Conservation (phyloP, 495 filamentous ascomycete genomes). For the Jackrogersella multiformis region DNA sequence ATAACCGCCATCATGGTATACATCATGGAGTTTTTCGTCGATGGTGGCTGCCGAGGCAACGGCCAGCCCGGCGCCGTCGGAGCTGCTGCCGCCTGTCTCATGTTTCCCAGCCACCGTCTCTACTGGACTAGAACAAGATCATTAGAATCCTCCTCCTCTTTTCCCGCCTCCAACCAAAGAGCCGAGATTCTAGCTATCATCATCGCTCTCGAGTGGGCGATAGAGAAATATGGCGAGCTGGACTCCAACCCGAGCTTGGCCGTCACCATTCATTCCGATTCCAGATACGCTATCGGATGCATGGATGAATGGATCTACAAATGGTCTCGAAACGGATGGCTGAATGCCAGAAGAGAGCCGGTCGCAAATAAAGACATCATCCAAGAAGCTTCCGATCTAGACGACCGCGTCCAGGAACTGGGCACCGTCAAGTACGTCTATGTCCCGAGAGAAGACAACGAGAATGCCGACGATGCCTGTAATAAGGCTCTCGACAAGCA, state of each 20-base stretch:
- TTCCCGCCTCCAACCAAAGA: slow-evolving; percentile 55
- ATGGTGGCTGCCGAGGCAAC: slow-evolving; percentile 54
- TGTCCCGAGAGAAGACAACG: slow-evolving; percentile 41
- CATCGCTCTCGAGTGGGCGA: slow-evolving; percentile 48
- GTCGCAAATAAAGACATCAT: slow-evolving; percentile 52
- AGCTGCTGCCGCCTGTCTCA: slow-evolving; percentile 50
- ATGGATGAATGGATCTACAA: slow-evolving; percentile 44
- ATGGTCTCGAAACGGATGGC: slow-evolving; percentile 46
- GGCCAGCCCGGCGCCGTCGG: slow-evolving; percentile 42
- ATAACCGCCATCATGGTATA: slow-evolving; percentile 48
- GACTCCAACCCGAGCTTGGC: slow-evolving; percentile 2
- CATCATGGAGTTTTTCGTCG: slow-evolving; percentile 51
- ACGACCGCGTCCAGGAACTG: slow-evolving; percentile 33
- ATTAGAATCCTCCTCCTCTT: no score
- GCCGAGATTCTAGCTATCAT: slow-evolving; percentile 54
- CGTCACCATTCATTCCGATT: slow-evolving; percentile 48
- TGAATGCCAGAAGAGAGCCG: slow-evolving; percentile 31
- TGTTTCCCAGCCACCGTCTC: not conserved
- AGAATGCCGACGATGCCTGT: slow-evolving; percentile 34
- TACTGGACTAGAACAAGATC: not conserved
- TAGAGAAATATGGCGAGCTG: slow-evolving; percentile 41
- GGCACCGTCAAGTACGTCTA: slow-evolving; percentile 46
- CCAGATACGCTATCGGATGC: slow-evolving; percentile 44
- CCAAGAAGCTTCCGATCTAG: slow-evolving; percentile 43
- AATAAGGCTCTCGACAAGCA: not conserved